Evolutionary conservation across 225 moss, liverwort and hornwort genomes (phyloP), one percentile per base, ranked within the genome.

Genomic region (Marchantia paleacea): DNA sequence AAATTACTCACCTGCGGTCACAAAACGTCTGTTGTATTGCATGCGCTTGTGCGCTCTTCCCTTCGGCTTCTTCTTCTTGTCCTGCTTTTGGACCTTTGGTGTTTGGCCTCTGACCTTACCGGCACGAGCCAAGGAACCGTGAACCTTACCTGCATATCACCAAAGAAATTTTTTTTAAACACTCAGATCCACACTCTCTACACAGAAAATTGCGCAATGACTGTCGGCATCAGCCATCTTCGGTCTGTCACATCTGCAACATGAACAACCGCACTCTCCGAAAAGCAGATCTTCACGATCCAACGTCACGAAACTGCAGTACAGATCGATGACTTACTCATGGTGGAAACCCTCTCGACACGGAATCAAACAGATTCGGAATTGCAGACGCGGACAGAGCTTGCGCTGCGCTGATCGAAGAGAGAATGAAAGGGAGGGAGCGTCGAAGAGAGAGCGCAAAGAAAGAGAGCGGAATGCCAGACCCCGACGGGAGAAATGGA

Each of bases 21-120:
- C 93, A 74, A 93, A 93, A 12, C 93, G 90, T 16, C 91, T 85
- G 80, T 93, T 93, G 85, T 91, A 93, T 84, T 93, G 93, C 69
- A 93, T 93, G 68, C 93, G 88, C 88, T 93, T 93, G 86, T 93
- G 83, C 25, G 93, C 93, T 49, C 93, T 87, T 26, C 91, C 93
- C 83, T 90, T 93, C 12, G 93, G 93, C 71, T 87, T 90, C 91
- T 93, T 93, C 87, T 93, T 93, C 85, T 93, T 93, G 66, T 93
- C 93, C 83, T 93, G 93, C 89, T 91, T 91, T 18, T 83, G 82
- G 15, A 93, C 93, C 91, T 93, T 93, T 11, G 91, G 91, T 5
- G 93, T 93, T 86, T 93, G 93, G 69, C 91, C 93, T 55, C 92
- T 89, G 61, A 93, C 93, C 90, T 93, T 93, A 57, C 93, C 90